phyloP scores from a whole-genome alignment of 2,329 filamentous ascomycete genomes.

The Trichoderma sp. region DNA sequence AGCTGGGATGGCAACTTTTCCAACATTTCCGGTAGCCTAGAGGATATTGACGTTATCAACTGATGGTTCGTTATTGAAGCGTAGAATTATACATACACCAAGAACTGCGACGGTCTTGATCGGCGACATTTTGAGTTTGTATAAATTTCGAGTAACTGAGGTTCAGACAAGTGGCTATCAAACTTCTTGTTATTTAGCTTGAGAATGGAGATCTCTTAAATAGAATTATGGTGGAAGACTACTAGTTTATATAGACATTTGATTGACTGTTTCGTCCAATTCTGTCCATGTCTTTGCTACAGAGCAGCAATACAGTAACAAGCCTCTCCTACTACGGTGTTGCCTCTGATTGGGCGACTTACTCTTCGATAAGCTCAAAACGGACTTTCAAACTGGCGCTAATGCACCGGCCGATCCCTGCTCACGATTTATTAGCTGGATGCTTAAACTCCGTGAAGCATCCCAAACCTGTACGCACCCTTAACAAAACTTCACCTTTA shows the following conservation, averaged over 20 bases:
- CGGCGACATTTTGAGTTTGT: not conserved
- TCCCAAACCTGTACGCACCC: not conserved
- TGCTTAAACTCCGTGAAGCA: not conserved
- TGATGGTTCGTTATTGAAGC: not conserved
- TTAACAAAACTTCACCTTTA: not conserved
- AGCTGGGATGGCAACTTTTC: constrained; percentile 2
- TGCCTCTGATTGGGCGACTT: constrained; percentile 13
- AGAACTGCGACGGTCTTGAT: constrained; percentile 14
- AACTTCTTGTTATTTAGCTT: not conserved
- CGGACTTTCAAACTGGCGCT: constrained; percentile 9
- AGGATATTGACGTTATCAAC: not conserved
- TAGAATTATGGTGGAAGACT: not conserved
- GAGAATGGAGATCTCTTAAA: not conserved
- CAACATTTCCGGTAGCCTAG: constrained; percentile 18
- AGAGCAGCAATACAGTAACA: not conserved
- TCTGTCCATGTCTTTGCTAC: not conserved
- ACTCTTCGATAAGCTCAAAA: constrained; percentile 5
- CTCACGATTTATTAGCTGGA: constrained; percentile 15
- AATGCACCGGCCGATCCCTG: constrained; percentile 27
- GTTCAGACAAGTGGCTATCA: too few species aligned
- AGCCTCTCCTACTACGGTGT: not conserved
- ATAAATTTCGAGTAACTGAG: not conserved
- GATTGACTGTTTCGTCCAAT: too few species aligned
- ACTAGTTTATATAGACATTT: constrained; percentile 1
- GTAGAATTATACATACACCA: not conserved